Evolutionary conservation across 306 rosid species (phyloP), one percentile per base, ranked within the genome.

Genomic region (Acmispon strigosus): DNA sequence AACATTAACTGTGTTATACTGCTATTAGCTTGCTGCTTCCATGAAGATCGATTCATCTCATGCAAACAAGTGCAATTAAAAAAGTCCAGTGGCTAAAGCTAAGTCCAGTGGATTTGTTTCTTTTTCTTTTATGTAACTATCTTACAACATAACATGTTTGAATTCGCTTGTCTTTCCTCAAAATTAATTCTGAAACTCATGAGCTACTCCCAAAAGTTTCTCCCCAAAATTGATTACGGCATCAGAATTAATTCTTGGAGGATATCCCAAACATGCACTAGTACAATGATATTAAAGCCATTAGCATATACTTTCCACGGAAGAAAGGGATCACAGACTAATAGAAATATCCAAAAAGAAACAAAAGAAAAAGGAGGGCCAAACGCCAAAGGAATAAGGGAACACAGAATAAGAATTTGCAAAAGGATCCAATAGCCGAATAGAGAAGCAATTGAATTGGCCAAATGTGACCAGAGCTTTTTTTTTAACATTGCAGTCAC

Each of bases 301-400:
- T 75, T 15, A 15, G 16, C 1, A 41, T 15, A 65, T 66, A 51
- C 49, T 53, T 66, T 76, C 27, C 44, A 43, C 24, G 0, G 16
- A 48, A 44, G 69, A 48, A 73, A 54, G 75, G 32, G 55, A 66
- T 61, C 62, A 48, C 13, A 24, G 51, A 66, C 55, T 12, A 49
- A 58, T 7, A 72, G 39, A 68, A 47, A 48, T n/a, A 29, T 19
- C 13, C 77, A 77, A 72, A 72, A 81, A 72, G 69, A 45, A 45
- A 66, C 72, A 48, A 29, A 48, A 59, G 13, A 16, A 15, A 66
- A 52, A 36, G 10, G 3, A 10, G 10, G 43, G 43, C 43, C 43
- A 2, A 8, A 27, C 32, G 16, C 61, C 45, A 56, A 39, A 10
- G 47, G 51, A 49, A 72, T 57, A 22, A n/a, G 13, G 16, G 16